Conservation (phyloP, 192 early-diverging fungal species). For the Fimicolochytrium jonesii region DNA sequence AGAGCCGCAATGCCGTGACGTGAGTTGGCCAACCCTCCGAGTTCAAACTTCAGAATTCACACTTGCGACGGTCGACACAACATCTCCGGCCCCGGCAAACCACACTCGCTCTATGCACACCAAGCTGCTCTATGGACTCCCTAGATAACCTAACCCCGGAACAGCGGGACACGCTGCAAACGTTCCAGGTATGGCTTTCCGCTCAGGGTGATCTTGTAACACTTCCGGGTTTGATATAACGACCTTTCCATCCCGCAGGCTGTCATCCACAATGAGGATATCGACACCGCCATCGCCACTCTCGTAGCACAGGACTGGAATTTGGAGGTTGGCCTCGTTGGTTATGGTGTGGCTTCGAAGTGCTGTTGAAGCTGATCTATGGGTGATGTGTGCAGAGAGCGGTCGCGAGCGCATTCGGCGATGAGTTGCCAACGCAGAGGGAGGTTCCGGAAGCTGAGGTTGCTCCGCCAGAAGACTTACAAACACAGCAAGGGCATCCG, state of each 20-base stretch:
- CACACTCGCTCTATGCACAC: no score
- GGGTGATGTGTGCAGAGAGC: not conserved
- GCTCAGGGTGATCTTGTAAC: not conserved
- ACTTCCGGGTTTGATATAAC: not conserved
- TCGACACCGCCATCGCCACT: constrained; percentile 26
- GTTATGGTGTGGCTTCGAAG: not conserved
- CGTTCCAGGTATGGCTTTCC: constrained; percentile 37
- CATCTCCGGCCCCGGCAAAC: no score
- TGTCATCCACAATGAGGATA: constrained; percentile 34
- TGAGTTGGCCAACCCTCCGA: no score
- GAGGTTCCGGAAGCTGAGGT: not conserved
- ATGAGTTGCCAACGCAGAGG: not conserved
- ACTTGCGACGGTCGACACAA: no score
- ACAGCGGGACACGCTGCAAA: constrained; percentile 30
- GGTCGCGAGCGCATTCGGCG: not conserved
- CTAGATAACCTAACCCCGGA: constrained; percentile 36
- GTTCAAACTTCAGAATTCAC: no score
- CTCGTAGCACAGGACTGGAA: constrained; percentile 34
- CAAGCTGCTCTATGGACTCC: constrained; percentile 32
- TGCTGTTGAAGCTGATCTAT: not conserved
- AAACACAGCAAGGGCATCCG: not conserved
- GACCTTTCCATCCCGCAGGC: constrained; percentile 8
- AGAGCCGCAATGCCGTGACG: no score
- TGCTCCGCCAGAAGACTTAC: not conserved
- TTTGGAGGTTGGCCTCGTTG: constrained; percentile 26